phyloP scores from a whole-genome alignment of 176 grass and related monocot species.

The Stipa capillata region DNA sequence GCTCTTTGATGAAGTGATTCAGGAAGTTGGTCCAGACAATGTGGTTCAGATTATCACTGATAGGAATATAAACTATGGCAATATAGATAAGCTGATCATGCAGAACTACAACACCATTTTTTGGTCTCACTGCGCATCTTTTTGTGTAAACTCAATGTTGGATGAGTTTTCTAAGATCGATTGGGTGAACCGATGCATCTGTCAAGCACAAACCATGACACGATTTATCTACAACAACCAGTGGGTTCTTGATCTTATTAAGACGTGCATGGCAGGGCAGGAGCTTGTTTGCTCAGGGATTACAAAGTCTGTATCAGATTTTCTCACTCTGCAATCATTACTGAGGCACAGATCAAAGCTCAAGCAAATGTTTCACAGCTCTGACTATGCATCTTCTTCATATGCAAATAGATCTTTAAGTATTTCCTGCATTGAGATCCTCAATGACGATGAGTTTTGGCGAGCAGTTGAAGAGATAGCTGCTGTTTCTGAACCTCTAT shows the following conservation, averaged over 20 bases:
- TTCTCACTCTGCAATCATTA: conserved; percentile 79
- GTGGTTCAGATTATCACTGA: conserved; percentile 88
- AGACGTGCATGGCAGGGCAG: conserved; percentile 52
- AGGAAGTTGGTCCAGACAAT: conserved; percentile 80
- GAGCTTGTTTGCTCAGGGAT: conserved; percentile 80
- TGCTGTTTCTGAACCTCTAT: conserved; percentile 83
- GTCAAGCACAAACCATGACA: conserved; percentile 76
- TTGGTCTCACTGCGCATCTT: conserved; percentile 87
- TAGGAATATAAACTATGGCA: conserved; percentile 68
- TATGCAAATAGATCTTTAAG: conserved; percentile 69
- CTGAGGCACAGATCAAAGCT: conserved; percentile 65
- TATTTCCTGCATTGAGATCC: conserved; percentile 48
- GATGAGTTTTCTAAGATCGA: conserved; percentile 90
- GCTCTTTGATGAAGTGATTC: conserved; percentile 91
- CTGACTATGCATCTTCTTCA: conserved; percentile 66
- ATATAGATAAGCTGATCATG: conserved; percentile 64
- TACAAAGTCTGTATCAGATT: conserved; percentile 73
- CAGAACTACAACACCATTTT: conserved; percentile 81
- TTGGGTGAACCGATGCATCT: conserved; percentile 85
- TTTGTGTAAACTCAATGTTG: conserved; percentile 78
- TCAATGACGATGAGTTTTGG: conserved; percentile 79
- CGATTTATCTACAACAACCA: conserved; percentile 81
- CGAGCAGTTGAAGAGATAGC: conserved; percentile 76
- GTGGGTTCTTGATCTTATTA: conserved; percentile 70
- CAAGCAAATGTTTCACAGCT: conserved; percentile 84